These are phyloP conservation scores for Cyclocybe cylindracea DNA, from an alignment of 768 basidiomycete species.

Conservation along the genomic window DNA sequence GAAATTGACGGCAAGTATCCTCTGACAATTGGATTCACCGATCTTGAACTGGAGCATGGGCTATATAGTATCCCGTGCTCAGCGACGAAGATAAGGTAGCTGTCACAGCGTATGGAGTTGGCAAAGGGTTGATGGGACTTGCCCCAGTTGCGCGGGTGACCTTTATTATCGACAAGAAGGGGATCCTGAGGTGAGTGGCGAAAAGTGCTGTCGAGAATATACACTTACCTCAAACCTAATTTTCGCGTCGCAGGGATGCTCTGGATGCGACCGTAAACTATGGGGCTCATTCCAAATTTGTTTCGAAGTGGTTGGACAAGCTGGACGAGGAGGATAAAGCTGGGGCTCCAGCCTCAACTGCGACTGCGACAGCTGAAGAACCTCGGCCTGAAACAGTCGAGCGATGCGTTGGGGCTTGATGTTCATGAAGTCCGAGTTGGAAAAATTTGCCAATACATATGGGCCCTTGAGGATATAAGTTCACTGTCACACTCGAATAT, in stretches of 20 bases:
- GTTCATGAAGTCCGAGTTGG: too few species aligned
- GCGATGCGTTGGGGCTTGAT: too few species aligned
- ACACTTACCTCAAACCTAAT: slow-evolving; percentile 2
- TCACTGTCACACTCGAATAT: too few species aligned
- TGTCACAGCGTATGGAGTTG: slow-evolving; percentile 65
- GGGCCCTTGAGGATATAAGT: too few species aligned
- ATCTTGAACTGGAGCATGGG: background rate
- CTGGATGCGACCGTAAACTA: slow-evolving; percentile 63
- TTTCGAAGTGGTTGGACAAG: slow-evolving; percentile 64
- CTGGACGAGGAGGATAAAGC: slow-evolving; percentile 41
- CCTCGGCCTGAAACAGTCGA: too few species aligned
- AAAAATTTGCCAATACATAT: too few species aligned
- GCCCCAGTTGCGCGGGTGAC: slow-evolving; percentile 63
- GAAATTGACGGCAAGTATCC: slow-evolving; percentile 55
- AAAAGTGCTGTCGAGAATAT: background rate
- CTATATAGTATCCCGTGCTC: slow-evolving; percentile 69
- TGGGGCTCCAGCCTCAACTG: slow-evolving; percentile 7
- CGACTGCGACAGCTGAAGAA: background rate
- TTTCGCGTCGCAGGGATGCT: slow-evolving; percentile 46
- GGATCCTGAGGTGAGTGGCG: slow-evolving; percentile 60
- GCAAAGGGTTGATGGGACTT: slow-evolving; percentile 68
- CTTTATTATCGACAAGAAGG: slow-evolving; percentile 74
- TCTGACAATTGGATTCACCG: background rate
- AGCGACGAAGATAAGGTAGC: slow-evolving; percentile 68
- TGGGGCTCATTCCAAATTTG: slow-evolving; percentile 69